These are phyloP conservation scores for Fusarium fracticaudum DNA, from an alignment of 2,329 filamentous ascomycete species.

Conservation along the genomic window DNA sequence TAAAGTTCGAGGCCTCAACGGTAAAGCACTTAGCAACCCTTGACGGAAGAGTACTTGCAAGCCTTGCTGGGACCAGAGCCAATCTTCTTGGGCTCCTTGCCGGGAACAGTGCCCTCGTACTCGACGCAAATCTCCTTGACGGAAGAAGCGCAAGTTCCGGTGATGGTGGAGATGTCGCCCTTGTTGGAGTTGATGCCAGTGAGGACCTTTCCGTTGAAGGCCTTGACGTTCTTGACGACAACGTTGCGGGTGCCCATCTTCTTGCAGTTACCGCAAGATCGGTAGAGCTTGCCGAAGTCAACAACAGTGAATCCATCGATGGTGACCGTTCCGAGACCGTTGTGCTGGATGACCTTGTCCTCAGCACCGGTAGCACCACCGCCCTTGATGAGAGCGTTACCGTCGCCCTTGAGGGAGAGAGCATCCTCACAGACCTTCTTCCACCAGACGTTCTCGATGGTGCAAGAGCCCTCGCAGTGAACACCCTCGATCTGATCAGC, in stretches of 20 bases:
- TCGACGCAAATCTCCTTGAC: constrained; percentile 40
- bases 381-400: constrained; percentile 33
- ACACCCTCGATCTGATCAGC: constrained; percentile 36
- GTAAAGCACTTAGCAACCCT: constrained; percentile 29
- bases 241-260: constrained; percentile 41
- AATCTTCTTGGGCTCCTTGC: constrained; percentile 41
- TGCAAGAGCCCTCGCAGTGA: constrained; percentile 38
- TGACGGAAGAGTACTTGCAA: constrained; percentile 39
- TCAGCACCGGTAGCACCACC: constrained; percentile 37
- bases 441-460: constrained; percentile 40
- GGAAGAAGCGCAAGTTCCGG: constrained; percentile 29
- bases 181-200: constrained; percentile 43
- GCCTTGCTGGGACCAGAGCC: constrained; percentile 30
- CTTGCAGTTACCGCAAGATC: constrained; percentile 41
- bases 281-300: constrained; percentile 42
- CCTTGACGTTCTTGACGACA: constrained; percentile 37
- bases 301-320: constrained; percentile 39
- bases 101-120: constrained; percentile 36
- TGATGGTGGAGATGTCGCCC: constrained; percentile 31
- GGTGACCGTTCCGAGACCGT: constrained; percentile 38
- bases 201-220: constrained; percentile 38
- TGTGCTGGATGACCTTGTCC: constrained; percentile 42
- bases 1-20: too few species aligned
- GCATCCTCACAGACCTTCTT: constrained; percentile 40
- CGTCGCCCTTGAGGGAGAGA: constrained; percentile 34